Percentiles rank a stretch among this genome's conserved stretches.
phyloP scores from a whole-genome alignment of 345 rosid species.

The Brassica cretica region DNA sequence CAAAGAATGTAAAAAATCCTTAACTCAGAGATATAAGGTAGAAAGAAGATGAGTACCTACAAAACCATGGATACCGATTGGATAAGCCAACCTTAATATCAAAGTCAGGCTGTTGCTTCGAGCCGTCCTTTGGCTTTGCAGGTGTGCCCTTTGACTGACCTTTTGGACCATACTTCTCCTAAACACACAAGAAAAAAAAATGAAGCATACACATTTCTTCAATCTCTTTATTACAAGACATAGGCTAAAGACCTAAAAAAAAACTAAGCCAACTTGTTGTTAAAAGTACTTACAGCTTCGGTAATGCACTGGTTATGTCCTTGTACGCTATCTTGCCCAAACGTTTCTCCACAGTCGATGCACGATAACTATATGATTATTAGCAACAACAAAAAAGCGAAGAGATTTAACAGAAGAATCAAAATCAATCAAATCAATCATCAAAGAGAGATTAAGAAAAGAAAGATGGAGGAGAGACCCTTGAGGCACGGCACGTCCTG shows the following conservation, averaged over 20 bases:
- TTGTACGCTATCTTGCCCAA: conserved; percentile 77
- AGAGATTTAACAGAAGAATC: neutral
- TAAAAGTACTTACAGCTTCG: conserved; percentile 64
- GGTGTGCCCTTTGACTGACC: conserved; percentile 62
- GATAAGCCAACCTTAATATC: conserved; percentile 78
- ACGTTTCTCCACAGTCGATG: conserved; percentile 83
- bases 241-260: neutral
- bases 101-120: conserved; percentile 63
- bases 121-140: conserved; percentile 57
- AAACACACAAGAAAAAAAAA: neutral
- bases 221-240: conserved; percentile 4
- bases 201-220: neutral
- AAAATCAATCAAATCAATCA: neutral
- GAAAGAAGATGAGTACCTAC: conserved; percentile 57
- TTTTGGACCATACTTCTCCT: conserved; percentile 98
- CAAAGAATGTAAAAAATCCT: neutral
- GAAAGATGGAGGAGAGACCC: conserved; percentile 43
- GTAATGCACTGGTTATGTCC: conserved; percentile 85
- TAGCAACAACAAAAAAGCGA: neutral
- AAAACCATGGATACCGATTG: conserved; percentile 88
- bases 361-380: conserved; percentile 63
- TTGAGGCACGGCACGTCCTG: conserved; percentile 73
- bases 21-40: neutral
- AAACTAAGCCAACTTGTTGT: neutral
- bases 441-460: conserved; percentile 8